Evolutionary conservation across 495 filamentous ascomycete genomes (phyloP).

Genomic region (Echria macrotheca): DNA sequence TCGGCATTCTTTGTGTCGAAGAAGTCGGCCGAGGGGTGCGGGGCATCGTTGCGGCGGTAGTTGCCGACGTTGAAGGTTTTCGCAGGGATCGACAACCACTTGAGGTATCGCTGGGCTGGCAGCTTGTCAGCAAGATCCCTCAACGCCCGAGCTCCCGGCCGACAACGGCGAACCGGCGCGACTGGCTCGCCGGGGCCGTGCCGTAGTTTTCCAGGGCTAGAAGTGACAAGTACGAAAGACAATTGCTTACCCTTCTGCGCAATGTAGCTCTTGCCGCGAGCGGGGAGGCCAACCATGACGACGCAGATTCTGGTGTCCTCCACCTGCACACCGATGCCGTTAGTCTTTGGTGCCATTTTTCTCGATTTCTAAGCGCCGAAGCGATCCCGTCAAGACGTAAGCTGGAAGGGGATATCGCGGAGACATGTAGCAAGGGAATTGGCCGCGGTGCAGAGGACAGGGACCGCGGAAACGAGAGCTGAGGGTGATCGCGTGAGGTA

Average conservation of each 20-base stretch:
- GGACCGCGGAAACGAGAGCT: neutral
- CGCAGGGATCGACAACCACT: conserved; percentile 89
- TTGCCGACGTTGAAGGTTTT: conserved; percentile 95
- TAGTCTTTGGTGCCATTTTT: conserved; percentile 42
- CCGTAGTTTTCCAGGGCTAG: too few relatives aligned
- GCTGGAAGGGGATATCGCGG: conserved; percentile 14
- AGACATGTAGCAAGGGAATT: conserved; percentile 30
- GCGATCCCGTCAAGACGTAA: conserved; percentile 1
- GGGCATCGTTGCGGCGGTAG: conserved; percentile 82
- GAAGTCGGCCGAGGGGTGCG: conserved; percentile 83
- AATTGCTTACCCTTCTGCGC: conserved; percentile 81
- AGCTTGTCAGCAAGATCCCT: too few relatives aligned
- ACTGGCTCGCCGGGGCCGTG: too few relatives aligned
- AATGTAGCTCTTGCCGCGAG: conserved; percentile 93
- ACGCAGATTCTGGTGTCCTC: conserved; percentile 95
- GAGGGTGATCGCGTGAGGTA: conserved; percentile 29
- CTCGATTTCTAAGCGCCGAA: conserved; percentile 10
- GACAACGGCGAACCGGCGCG: too few relatives aligned
- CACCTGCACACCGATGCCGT: conserved; percentile 58
- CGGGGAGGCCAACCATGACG: conserved; percentile 97
- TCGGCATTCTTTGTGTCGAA: conserved; percentile 85
- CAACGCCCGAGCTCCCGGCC: too few relatives aligned
- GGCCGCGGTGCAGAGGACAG: neutral
- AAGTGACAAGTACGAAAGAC: too few relatives aligned
- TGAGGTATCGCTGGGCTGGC: conserved; percentile 89